Conservation (phyloP, 208 protist genomes). For the Trichomonas vaginalis region DNA sequence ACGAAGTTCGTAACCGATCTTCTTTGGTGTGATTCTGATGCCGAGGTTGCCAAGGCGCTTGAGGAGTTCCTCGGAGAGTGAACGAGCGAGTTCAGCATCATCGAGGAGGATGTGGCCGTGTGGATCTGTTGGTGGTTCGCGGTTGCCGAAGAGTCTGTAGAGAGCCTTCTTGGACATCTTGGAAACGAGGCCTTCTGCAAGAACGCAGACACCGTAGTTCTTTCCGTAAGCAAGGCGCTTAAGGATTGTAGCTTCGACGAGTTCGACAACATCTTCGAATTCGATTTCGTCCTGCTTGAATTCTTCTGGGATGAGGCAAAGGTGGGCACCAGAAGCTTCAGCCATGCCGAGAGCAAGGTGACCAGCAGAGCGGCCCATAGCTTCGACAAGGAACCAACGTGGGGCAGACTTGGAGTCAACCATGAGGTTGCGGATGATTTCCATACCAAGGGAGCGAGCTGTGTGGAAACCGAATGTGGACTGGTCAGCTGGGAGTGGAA, state of each 20-base stretch:
- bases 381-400: not conserved
- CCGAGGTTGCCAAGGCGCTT: not conserved
- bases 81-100: constrained; percentile 21
- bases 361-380: not conserved
- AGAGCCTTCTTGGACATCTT: constrained; percentile 21
- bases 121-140: not conserved
- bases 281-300: not conserved
- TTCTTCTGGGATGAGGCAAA: constrained; percentile 30
- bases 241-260: constrained; percentile 23
- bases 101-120: constrained; percentile 25
- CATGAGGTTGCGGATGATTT: not conserved
- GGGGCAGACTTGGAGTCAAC: not conserved
- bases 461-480: constrained; percentile 7
- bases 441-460: not conserved
- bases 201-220: constrained; percentile 23
- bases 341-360: constrained; percentile 29
- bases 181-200: constrained; percentile 27
- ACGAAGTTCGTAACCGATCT: constrained; percentile 28
- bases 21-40: constrained; percentile 23
- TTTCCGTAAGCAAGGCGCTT: constrained; percentile 23
- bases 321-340: constrained; percentile 20
- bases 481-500: not conserved
- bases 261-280: constrained; percentile 22
- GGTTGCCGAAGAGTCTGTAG: not conserved
- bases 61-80: constrained; percentile 21